Conservation (phyloP, 768 basidiomycete genomes). For the Amanita inopinata region DNA sequence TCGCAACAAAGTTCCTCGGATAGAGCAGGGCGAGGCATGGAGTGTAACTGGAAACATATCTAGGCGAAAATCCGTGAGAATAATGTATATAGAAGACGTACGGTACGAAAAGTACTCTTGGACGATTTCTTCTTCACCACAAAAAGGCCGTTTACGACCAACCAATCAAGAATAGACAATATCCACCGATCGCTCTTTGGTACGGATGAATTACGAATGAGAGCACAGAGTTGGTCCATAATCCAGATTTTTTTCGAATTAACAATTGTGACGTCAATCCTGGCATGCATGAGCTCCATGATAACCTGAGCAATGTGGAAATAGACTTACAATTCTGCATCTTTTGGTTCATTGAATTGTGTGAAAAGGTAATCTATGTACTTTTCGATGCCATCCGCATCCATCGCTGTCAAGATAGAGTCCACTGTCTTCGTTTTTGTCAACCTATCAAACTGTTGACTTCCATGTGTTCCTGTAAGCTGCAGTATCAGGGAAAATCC, state of each 20-base stretch:
- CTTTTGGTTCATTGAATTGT: conserved; percentile 44
- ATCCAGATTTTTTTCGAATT: conserved; percentile 70
- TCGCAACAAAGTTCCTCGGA: conserved; percentile 60
- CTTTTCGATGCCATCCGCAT: conserved; percentile 58
- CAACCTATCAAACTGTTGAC: conserved; percentile 81
- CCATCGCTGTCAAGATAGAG: conserved; percentile 67
- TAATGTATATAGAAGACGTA: conserved; percentile 26
- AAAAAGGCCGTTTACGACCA: conserved; percentile 77
- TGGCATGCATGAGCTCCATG: conserved; percentile 16
- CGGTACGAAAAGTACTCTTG: conserved; percentile 49
- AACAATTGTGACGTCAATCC: conserved; percentile 34
- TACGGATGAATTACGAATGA: conserved; percentile 71
- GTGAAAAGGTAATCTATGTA: conserved; percentile 68
- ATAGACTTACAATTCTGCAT: conserved; percentile 29
- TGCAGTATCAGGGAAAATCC: conserved; percentile 83
- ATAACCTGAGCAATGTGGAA: background rate
- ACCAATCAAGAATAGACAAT: conserved; percentile 66
- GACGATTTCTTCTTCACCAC: conserved; percentile 61
- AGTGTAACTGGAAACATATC: conserved; percentile 39
- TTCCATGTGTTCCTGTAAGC: conserved; percentile 75
- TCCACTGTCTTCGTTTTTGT: conserved; percentile 93
- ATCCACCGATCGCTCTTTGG: conserved; percentile 79
- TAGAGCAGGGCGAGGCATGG: conserved; percentile 54
- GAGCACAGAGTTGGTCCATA: conserved; percentile 71
- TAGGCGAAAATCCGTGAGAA: background rate